phyloP scores from a whole-genome alignment of 257 asterid genomes.

The Solanum appendiculatum region DNA sequence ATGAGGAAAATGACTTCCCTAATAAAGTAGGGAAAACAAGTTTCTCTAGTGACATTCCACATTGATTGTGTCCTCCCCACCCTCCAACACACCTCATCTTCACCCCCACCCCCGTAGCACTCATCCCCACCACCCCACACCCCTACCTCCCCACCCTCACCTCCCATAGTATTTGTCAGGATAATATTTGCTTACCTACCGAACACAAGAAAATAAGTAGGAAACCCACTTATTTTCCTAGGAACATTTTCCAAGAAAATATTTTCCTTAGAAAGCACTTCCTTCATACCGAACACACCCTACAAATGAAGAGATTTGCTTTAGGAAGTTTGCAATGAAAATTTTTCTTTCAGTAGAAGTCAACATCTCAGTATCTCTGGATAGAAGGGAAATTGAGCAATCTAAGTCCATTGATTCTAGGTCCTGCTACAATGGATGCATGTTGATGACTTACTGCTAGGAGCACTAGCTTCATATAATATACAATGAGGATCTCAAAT shows the following conservation, averaged over 20 bases:
- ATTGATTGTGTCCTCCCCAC: not conserved
- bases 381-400: not conserved
- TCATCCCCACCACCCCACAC: no score
- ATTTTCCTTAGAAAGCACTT: not conserved
- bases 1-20: not conserved
- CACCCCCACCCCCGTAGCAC: not conserved
- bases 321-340: not conserved
- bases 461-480: not conserved
- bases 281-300: not conserved
- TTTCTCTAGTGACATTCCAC: not conserved
- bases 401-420: not conserved
- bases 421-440: not conserved
- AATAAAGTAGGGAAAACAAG: not conserved
- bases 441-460: not conserved
- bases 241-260: not conserved
- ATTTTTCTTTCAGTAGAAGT: not conserved
- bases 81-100: not conserved
- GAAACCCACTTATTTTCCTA: not conserved
- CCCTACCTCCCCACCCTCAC: not conserved
- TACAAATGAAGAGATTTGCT: not conserved
- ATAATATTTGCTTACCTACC: not conserved
- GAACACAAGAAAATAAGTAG: not conserved
- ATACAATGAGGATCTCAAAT: not conserved
- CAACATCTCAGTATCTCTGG: not conserved
- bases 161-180: not conserved